Evolutionary conservation across 1,284 basidiomycete genomes (phyloP), one percentile per base, ranked within the genome.

Genomic region (Tilletia setariae): DNA sequence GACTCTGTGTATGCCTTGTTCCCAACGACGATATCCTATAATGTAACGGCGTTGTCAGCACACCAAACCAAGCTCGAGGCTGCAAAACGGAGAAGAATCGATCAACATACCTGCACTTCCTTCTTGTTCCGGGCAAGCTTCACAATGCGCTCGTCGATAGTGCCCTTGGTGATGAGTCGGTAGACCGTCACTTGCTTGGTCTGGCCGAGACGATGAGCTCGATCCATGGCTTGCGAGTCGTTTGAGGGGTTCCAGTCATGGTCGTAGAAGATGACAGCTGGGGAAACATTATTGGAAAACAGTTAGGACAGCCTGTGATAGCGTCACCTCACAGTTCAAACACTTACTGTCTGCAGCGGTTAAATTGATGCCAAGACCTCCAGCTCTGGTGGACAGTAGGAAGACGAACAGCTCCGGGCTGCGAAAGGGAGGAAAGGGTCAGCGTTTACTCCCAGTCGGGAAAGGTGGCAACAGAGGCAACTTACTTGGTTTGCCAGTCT

Each of bases 131-230:
- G 68, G 42, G 77, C 74, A 13, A 79, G 68, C 47, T 87, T 92
- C 23, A 99, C 89, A 74, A 99, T 98, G 8, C 96, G 93, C 84
- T 99, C 95, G 83, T 99, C 96, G 80, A 99, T 98, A 0, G 96
- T 98, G 15, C 94, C 94, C 80, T 89, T 91, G 11, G 93, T 95
- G 79, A 99, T 96, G 66, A 99, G 86, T 47, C 96, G 90, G 84
- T 98, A 99, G 4, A 99, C 95, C 0, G 95, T 98, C 68, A 99
- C 96, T 85, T 99, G 96, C 72, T 94, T 91, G 13, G 94, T 98
- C 85, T 99, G 96, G 44, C 96, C 96, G 15, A 99, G 87, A 80
- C 96, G 93, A 85, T 99, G 96, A 21, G 96, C 96, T 78, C 96
- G 92, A 82, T 98, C 96, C 96, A 99, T 99, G 13, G 96, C 96